Conservation (phyloP, 192 early-diverging fungal species). For the Fimicolochytrium jonesii region DNA sequence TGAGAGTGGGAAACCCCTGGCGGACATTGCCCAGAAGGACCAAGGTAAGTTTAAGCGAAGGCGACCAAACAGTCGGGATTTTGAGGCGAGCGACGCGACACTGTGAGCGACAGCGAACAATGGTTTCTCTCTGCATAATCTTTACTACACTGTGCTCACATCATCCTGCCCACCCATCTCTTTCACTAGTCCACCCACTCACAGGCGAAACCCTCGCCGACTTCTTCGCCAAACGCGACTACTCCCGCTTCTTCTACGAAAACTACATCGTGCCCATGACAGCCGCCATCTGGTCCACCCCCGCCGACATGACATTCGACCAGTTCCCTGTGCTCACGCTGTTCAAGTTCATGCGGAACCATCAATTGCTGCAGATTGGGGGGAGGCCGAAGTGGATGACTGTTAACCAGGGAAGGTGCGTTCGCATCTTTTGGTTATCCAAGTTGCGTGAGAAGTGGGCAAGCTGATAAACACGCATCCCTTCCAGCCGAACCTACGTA, state of each 20-base stretch:
- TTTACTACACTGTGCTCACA: too few species aligned
- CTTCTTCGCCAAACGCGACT: constrained; percentile 46
- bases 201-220: constrained; percentile 47
- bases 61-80: too few species aligned
- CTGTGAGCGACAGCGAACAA: too few species aligned
- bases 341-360: constrained; percentile 62
- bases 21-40: background rate
- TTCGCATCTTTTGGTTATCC: background rate
- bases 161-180: too few species aligned
- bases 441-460: too few species aligned
- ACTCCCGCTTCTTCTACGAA: constrained; percentile 55
- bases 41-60: constrained; percentile 5
- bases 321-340: constrained; percentile 60
- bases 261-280: constrained; percentile 68
- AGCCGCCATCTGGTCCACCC: constrained; percentile 62
- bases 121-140: too few species aligned
- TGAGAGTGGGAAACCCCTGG: constrained; percentile 25
- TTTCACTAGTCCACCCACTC: constrained; percentile 23
- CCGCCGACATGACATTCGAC: constrained; percentile 50
- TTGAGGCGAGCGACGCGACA: too few species aligned
- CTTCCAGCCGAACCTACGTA: constrained; percentile 41
- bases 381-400: constrained; percentile 57
- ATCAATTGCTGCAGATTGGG: constrained; percentile 49
- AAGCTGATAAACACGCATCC: too few species aligned
- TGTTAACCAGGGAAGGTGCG: constrained; percentile 45